Conservation (phyloP, 2,329 filamentous ascomycete genomes). For the Fusarium sp. region DNA sequence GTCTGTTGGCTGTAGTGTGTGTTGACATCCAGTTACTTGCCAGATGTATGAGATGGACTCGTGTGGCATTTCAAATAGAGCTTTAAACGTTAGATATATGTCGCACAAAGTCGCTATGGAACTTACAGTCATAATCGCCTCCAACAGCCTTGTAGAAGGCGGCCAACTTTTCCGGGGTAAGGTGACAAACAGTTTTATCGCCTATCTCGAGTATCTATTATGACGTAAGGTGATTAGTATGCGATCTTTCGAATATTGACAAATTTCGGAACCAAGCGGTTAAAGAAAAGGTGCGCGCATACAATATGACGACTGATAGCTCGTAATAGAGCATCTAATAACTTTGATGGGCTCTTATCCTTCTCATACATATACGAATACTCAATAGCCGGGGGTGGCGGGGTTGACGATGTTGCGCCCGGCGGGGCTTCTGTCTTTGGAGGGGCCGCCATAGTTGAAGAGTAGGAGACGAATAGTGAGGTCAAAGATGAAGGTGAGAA, state of each 20-base stretch:
- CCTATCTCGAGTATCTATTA: slow-evolving; percentile 66
- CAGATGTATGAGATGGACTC: slow-evolving; percentile 90
- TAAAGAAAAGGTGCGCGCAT: slow-evolving; percentile 49
- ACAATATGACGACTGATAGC: slow-evolving; percentile 78
- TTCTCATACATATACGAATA: slow-evolving; percentile 76
- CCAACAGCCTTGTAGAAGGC: slow-evolving; percentile 80
- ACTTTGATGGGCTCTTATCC: slow-evolving; percentile 73
- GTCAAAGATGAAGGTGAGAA: neutral
- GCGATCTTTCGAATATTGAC: neutral
- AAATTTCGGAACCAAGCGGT: neutral
- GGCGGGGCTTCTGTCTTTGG: slow-evolving; percentile 39
- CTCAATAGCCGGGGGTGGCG: slow-evolving; percentile 46
- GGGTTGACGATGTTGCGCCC: slow-evolving; percentile 35
- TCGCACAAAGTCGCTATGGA: neutral
- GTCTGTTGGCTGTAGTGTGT: slow-evolving; percentile 81
- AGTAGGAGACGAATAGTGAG: neutral
- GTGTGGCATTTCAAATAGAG: slow-evolving; percentile 80
- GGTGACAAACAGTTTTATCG: slow-evolving; percentile 61
- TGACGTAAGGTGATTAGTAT: slow-evolving; percentile 27
- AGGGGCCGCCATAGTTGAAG: slow-evolving; percentile 41
- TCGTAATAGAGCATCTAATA: slow-evolving; percentile 74
- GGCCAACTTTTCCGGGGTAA: slow-evolving; percentile 78
- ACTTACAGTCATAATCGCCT: slow-evolving; percentile 76
- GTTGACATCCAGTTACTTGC: slow-evolving; percentile 89
- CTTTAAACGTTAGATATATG: slow-evolving; percentile 48